Evolutionary conservation across 805 yeast genomes (phyloP).

Genomic region (Starmerella bombicola): DNA sequence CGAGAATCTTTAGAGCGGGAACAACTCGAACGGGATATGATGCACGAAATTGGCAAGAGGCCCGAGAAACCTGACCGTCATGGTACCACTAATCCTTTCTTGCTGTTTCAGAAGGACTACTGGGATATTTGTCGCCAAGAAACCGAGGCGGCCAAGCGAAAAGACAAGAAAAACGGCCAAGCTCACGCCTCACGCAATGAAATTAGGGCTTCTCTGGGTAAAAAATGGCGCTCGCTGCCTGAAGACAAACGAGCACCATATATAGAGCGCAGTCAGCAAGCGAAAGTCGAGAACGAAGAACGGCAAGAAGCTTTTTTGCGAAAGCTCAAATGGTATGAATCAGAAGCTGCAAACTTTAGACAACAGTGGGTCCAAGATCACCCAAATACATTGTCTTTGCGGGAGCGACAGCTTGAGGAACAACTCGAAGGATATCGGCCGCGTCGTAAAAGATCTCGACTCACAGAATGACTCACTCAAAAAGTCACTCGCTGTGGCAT

Average conservation of each 20-base stretch:
- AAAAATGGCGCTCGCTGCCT: conserved; percentile 33
- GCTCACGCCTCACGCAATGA: conserved; percentile 31
- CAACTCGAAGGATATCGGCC: conserved; percentile 13
- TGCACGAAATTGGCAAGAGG: conserved; percentile 30
- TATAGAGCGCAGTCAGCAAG: conserved; percentile 27
- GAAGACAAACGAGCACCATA: conserved; percentile 31
- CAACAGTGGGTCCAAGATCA: conserved; percentile 31
- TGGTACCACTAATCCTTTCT: conserved; percentile 32
- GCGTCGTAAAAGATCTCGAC: conserved; percentile 11
- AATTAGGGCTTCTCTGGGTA: conserved; percentile 32
- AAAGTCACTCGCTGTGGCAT: no score
- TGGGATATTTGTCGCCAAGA: conserved; percentile 32
- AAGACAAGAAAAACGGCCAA: conserved; percentile 21
- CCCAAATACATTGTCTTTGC: conserved; percentile 20
- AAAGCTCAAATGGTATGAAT: conserved; percentile 27
- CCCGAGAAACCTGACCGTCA: conserved; percentile 31
- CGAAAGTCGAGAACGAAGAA: conserved; percentile 28
- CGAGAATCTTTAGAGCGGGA: conserved; percentile 26
- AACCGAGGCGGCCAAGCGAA: conserved; percentile 28
- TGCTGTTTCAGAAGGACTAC: conserved; percentile 32
- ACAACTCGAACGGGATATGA: conserved; percentile 28
- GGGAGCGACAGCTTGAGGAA: conserved; percentile 20
- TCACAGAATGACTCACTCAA: conserved; percentile 8
- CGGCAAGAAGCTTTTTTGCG: conserved; percentile 28
- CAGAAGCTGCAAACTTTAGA: conserved; percentile 31